Percentiles rank a stretch among this genome's conserved stretches.
These are phyloP conservation scores for Plantago rigida DNA, from an alignment of 305 asterid genomes.

Conservation along the genomic window DNA sequence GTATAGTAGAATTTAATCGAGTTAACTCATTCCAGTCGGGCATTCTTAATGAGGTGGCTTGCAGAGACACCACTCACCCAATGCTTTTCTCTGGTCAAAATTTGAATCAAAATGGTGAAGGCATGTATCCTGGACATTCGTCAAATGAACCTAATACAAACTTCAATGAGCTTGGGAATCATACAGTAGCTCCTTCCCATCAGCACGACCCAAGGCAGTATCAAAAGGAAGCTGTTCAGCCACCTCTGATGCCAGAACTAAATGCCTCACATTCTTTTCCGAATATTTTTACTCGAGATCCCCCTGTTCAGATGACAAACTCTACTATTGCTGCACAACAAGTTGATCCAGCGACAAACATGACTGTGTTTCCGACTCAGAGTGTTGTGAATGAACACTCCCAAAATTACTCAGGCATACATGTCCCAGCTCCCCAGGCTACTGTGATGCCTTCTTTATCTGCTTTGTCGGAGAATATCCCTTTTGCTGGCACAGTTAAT, in stretches of 20 bases:
- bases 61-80: conserved; percentile 29
- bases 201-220: conserved; percentile 34
- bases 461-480: conserved; percentile 23
- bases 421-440: conserved; percentile 29
- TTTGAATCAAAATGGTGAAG: conserved; percentile 33
- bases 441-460: conserved; percentile 28
- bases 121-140: conserved; percentile 32
- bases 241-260: conserved; percentile 34
- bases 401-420: conserved; percentile 29
- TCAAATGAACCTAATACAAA: conserved; percentile 31
- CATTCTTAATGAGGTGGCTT: conserved; percentile 34
- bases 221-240: conserved; percentile 34
- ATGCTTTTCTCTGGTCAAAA: conserved; percentile 38
- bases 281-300: conserved; percentile 35
- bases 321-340: conserved; percentile 24
- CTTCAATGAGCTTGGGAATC: conserved; percentile 35
- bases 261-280: conserved; percentile 33
- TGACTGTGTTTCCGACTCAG: conserved; percentile 28
- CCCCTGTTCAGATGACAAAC: conserved; percentile 30
- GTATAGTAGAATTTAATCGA: conserved; percentile 28
- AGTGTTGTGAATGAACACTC: conserved; percentile 33
- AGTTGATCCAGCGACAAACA: conserved; percentile 20
- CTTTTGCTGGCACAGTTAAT: conserved; percentile 20
- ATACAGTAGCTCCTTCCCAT: conserved; percentile 26
- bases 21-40: conserved; percentile 31